These are phyloP conservation scores for Euphrasia confusa DNA, from an alignment of 257 asterid genomes.

Conservation along the genomic window DNA sequence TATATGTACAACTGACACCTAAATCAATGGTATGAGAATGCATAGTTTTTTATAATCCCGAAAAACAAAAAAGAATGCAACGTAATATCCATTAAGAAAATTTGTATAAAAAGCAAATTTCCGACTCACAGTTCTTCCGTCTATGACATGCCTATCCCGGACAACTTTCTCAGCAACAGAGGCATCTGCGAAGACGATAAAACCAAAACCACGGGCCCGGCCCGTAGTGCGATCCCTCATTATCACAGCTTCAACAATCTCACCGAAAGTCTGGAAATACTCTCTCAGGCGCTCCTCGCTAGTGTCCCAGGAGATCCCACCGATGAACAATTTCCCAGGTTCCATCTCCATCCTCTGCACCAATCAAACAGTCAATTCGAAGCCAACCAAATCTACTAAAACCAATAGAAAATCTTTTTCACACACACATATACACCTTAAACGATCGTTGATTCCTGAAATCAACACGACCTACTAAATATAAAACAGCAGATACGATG, in stretches of 20 bases:
- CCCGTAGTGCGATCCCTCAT: slow-evolving; percentile 94
- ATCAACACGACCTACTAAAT: slow-evolving; percentile 21
- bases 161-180: slow-evolving; percentile 81
- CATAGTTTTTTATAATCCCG: too few relatives aligned
- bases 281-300: slow-evolving; percentile 74
- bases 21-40: neutral
- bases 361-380: slow-evolving; percentile 32
- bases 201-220: slow-evolving; percentile 96
- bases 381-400: slow-evolving; percentile 21
- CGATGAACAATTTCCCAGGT: slow-evolving; percentile 73
- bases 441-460: slow-evolving; percentile 1
- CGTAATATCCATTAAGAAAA: too few relatives aligned
- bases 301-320: slow-evolving; percentile 99
- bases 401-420: slow-evolving; percentile 14
- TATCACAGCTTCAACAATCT: slow-evolving; percentile 78
- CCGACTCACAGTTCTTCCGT: slow-evolving; percentile 82
- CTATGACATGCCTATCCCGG: slow-evolving; percentile 72
- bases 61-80: too few relatives aligned
- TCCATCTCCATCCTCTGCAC: slow-evolving; percentile 75
- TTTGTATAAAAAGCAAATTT: slow-evolving; percentile 5
- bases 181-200: slow-evolving; percentile 76
- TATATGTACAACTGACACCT: slow-evolving; percentile 5
- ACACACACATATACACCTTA: too few relatives aligned
- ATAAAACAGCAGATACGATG: slow-evolving; percentile 19
- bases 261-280: slow-evolving; percentile 77